Conservation (phyloP, 305 asterid species). For the Solanum hybrid region DNA sequence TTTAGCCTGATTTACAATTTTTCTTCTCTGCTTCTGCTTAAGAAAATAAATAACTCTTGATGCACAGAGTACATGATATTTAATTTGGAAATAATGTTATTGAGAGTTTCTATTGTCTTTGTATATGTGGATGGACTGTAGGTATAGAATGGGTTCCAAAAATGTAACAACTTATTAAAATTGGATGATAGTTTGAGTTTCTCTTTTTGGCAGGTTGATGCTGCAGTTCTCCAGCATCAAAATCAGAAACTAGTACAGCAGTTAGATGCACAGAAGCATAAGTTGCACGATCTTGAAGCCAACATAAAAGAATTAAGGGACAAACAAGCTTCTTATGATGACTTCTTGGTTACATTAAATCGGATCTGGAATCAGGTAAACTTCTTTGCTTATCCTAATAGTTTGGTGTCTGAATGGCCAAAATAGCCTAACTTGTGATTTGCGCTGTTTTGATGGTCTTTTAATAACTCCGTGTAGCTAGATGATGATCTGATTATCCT, state of each 20-base stretch:
- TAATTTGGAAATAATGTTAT: not conserved
- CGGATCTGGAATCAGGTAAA: constrained; percentile 83
- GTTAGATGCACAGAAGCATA: constrained; percentile 76
- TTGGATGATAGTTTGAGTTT: constrained; percentile 8
- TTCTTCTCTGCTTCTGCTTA: not conserved
- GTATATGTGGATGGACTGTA: not conserved
- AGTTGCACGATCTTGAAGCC: constrained; percentile 67
- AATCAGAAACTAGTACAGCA: constrained; percentile 94
- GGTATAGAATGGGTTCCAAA: constrained; percentile 1
- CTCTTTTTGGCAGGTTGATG: constrained; percentile 57
- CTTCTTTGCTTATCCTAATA: constrained; percentile 16
- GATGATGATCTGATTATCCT: constrained; percentile 68
- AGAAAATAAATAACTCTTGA: not conserved
- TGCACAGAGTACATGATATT: not conserved
- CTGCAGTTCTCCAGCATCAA: constrained; percentile 90
- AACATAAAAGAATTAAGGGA: constrained; percentile 56
- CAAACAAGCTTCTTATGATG: constrained; percentile 73
- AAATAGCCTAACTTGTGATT: not conserved
- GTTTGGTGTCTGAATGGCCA: not conserved
- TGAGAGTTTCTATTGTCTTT: not conserved
- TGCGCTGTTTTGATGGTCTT: not conserved
- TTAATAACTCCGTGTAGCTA: constrained; percentile 38
- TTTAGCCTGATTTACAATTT: not conserved
- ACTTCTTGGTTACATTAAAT: constrained; percentile 56
- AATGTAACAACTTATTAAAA: not conserved